These are phyloP conservation scores for Neurospora sp. DNA, from an alignment of 495 filamentous ascomycete genomes.

Conservation along the genomic window DNA sequence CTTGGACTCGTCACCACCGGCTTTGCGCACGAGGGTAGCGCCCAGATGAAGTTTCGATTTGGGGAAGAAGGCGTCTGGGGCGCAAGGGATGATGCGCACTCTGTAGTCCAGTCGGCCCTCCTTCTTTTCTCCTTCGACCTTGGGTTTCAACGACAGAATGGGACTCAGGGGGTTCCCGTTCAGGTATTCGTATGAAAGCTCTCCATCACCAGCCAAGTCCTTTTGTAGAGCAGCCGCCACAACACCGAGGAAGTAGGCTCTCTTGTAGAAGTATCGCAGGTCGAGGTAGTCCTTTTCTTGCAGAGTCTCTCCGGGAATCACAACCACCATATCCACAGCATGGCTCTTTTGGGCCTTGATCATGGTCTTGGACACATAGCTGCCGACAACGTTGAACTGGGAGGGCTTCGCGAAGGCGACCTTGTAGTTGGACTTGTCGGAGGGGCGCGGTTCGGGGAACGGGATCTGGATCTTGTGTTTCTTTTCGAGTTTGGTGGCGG, in stretches of 20 bases:
- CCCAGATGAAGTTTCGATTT: constrained; percentile 54
- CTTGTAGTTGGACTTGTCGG: constrained; percentile 65
- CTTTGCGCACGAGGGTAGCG: constrained; percentile 58
- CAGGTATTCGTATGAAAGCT: constrained; percentile 53
- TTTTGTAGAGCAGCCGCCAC: constrained; percentile 59
- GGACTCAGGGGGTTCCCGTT: constrained; percentile 75
- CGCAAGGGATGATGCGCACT: constrained; percentile 71
- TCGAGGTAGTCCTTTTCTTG: constrained; percentile 94
- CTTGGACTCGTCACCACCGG: constrained; percentile 23
- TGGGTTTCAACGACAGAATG: constrained; percentile 45
- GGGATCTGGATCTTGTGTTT: constrained; percentile 59
- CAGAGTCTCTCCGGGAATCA: constrained; percentile 70
- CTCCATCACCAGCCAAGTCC: constrained; percentile 38
- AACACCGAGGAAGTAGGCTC: constrained; percentile 82
- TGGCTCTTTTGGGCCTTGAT: constrained; percentile 46
- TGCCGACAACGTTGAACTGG: constrained; percentile 79
- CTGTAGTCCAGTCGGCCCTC: constrained; percentile 34
- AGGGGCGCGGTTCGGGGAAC: constrained; percentile 68
- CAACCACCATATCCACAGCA: constrained; percentile 71
- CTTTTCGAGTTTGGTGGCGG: constrained; percentile 56
- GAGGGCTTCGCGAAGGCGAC: constrained; percentile 65
- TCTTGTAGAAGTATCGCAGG: constrained; percentile 87
- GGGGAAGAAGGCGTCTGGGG: constrained; percentile 56
- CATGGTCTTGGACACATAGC: constrained; percentile 70
- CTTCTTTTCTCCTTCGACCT: constrained; percentile 8